Evolutionary conservation across 441 rosid species (phyloP).

Genomic region (Gossypium davidsonii): DNA sequence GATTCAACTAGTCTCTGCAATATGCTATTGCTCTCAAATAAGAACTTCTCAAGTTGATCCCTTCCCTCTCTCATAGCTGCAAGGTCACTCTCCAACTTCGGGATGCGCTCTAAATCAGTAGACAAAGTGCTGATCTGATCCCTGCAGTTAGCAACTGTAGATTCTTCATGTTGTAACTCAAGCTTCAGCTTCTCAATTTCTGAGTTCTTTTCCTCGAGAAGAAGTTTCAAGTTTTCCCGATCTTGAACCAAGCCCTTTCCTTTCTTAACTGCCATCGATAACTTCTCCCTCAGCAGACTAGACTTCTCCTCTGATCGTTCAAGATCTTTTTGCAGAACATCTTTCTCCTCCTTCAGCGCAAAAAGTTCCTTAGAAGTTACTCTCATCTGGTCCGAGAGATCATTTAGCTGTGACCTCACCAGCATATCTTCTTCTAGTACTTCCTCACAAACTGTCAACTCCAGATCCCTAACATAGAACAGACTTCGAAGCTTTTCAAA

Average conservation of each 20-base stretch:
- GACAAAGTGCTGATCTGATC: constrained; percentile 52
- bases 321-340: constrained; percentile 51
- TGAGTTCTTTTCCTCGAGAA: constrained; percentile 59
- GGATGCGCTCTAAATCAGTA: constrained; percentile 43
- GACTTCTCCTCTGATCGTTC: constrained; percentile 81
- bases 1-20: constrained; percentile 48
- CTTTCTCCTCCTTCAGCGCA: constrained; percentile 52
- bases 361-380: constrained; percentile 38
- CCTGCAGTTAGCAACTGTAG: constrained; percentile 41
- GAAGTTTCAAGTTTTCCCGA: constrained; percentile 60
- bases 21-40: constrained; percentile 50
- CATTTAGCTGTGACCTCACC: constrained; percentile 37
- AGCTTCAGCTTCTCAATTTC: constrained; percentile 61
- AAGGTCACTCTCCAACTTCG: constrained; percentile 63
- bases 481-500: constrained; percentile 59
- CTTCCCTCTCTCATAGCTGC: constrained; percentile 38
- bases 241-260: constrained; percentile 94
- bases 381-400: constrained; percentile 36
- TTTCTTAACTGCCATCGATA: constrained; percentile 90
- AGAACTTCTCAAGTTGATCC: constrained; percentile 58
- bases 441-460: constrained; percentile 53
- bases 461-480: constrained; percentile 59
- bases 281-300: constrained; percentile 67
- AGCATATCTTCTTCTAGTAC: constrained; percentile 56
- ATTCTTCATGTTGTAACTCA: constrained; percentile 51